Base-by-base conservation (phyloP, 345 rosid genomes). In the Acer saccharum region DNA sequence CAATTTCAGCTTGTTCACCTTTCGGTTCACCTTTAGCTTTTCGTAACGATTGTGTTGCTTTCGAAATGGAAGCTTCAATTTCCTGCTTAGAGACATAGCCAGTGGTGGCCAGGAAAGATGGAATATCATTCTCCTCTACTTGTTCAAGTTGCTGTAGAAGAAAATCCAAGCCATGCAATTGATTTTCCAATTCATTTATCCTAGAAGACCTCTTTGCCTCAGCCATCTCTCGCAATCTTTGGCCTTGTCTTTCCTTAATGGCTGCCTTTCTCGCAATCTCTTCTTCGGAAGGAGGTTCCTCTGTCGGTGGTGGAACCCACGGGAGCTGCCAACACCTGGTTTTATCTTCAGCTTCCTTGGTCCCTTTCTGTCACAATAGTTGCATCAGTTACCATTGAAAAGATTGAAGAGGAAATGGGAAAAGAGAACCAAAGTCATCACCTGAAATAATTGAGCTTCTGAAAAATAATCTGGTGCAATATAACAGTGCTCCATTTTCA, bases 191-290 rank as follows among this genome's bases (percentile, higher is more conserved):
- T 79, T 92, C 97, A 80, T 91, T 91, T 78, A 96, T 94, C 87
- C 81, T 92, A 61, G 97, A 88, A 48, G 83, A 90, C 86, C 93
- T 88, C 92, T 92, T 96, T 48, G 97, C 92, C 86, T 92, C 98
- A 64, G 98, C 99, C 99, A 96, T 96, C 74, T 94, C 99, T 81
- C 98, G 89, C 84, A 96, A 81, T 72, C 98, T 85, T 88, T 96
- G 99, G 73, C 98, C 95, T 78, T 91, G 98, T 79, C 91, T 94
- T 83, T 94, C 99, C 80, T 83, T 90, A 81, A 89, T 86, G 72
- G 98, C 98, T 69, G 99, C 99, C 82, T 90, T 96, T 81, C 98
- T 88, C 2, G 99, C 99, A 70, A 94, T 77, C 90, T 96, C 98
- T 90, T 96, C 98, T 86, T 90, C 95, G 57, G 99, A 94, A 80